Evolutionary conservation across 345 rosid genomes (phyloP), one percentile per base, ranked within the genome.

Genomic region (Citrus reticulata): DNA sequence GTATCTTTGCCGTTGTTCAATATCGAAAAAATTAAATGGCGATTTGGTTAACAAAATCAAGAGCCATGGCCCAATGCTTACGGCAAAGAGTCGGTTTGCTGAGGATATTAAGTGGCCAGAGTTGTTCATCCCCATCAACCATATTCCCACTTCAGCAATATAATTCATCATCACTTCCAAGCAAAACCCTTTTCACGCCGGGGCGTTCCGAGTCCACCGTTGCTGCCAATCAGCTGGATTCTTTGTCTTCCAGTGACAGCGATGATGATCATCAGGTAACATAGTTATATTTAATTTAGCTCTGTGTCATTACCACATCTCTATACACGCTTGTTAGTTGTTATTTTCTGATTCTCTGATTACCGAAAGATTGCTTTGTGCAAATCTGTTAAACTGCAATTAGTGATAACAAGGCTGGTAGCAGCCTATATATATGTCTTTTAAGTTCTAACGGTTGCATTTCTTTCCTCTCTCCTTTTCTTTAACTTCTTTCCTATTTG

Each of bases 31-130:
- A 46, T 13, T 1, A 37, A 59, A 90, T 91, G 94, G 80, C 84
- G 67, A 74, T 82, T 9, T 86, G 84, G 91, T 68, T 85, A 6
- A 46, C 83, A 73, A 87, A 86, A 84, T 84, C 92, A 29, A 83
- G 83, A 85, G 63, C 24, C 54, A 66, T 84, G 29, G 72, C 74
- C 20, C 80, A 83, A 54, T 40, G n/a, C 59, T 24, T 89, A 2
- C 86, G 75, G 77, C 79, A 80, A 16, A 70, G 76, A 49, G 32
- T 80, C 17, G 68, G 74, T 61, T 32, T 81, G 77, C 66, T 78
- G 35, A 24, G 63, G 30, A 42, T 13, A 7, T 58, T 55, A 82
- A 35, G 76, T 46, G 49, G 61, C 46, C 73, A 67, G 68, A 69
- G 66, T 5, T 8, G 37, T 39, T 61, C 68, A 54, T 72, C 46